phyloP scores from a whole-genome alignment of 2,329 filamentous ascomycete species.

The Cladophialophora psammophila region DNA sequence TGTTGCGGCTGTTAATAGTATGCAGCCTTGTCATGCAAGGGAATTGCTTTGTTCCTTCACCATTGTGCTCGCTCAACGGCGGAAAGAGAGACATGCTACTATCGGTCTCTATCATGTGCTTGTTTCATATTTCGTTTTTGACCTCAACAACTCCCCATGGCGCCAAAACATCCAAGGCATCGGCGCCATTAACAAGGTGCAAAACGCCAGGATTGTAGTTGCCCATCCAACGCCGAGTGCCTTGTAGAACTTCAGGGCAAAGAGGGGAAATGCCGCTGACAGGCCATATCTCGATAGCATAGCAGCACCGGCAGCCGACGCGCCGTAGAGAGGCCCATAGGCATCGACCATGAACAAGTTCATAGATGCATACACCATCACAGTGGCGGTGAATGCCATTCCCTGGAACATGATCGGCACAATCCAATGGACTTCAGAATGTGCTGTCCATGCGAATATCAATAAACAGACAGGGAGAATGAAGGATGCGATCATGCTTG shows the following conservation, averaged over 20 bases:
- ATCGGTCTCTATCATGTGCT: conserved; percentile 21
- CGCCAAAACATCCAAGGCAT: conserved; percentile 49
- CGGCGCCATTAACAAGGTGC: conserved; percentile 47
- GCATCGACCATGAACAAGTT: conserved; percentile 53
- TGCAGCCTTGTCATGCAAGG: not conserved
- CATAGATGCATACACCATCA: conserved; percentile 47
- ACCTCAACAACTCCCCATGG: conserved; percentile 46
- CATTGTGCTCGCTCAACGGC: not conserved
- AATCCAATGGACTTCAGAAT: conserved; percentile 44
- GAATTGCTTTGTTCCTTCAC: not conserved
- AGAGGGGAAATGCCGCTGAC: conserved; percentile 49
- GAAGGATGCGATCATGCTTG: conserved; percentile 42
- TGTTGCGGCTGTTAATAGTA: not conserved
- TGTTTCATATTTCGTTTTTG: conserved; percentile 42
- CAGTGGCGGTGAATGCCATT: conserved; percentile 40
- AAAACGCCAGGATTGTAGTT: conserved; percentile 49
- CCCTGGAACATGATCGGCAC: conserved; percentile 43
- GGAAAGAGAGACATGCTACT: not conserved
- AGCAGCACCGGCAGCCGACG: conserved; percentile 46
- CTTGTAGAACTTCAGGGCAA: conserved; percentile 51
- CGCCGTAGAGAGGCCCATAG: conserved; percentile 51
- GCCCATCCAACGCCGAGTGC: conserved; percentile 52
- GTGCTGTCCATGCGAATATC: conserved; percentile 72
- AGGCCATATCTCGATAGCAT: conserved; percentile 44
- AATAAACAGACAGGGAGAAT: conserved; percentile 65